These are phyloP conservation scores for Xylaria sp. DNA, from an alignment of 2,329 filamentous ascomycete genomes.

Conservation along the genomic window DNA sequence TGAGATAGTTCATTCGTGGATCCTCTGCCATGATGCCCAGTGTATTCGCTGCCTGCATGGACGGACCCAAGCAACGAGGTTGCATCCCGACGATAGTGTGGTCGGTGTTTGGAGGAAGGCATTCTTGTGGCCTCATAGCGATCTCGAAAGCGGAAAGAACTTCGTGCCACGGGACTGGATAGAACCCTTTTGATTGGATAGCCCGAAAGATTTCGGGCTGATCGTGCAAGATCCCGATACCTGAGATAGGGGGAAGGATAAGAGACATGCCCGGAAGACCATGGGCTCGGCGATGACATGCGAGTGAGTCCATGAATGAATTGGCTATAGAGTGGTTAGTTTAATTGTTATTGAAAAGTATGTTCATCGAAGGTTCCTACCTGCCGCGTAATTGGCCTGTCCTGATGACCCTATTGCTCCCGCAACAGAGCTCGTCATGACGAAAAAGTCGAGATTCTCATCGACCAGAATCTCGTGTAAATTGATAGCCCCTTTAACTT, in stretches of 20 bases:
- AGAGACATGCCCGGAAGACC: no score
- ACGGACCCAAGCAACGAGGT: not conserved
- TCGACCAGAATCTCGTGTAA: conserved; percentile 27
- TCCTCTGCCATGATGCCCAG: not conserved
- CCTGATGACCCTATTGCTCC: conserved; percentile 33
- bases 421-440: conserved; percentile 40
- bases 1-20: not conserved
- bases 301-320: no score
- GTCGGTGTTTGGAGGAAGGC: not conserved
- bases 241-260: no score
- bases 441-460: conserved; percentile 37
- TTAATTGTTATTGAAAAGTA: no score
- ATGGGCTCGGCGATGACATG: no score
- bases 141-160: not conserved
- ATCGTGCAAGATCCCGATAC: no score
- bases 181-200: no score
- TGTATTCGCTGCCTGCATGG: not conserved
- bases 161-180: not conserved
- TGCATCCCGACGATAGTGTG: not conserved
- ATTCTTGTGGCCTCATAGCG: not conserved
- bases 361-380: not conserved
- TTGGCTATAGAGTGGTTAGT: no score
- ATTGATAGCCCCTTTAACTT: conserved; percentile 31
- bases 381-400: conserved; percentile 40
- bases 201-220: no score